Base-by-base conservation (phyloP, 1,284 basidiomycete species). In the Moniliophthora roreri region DNA sequence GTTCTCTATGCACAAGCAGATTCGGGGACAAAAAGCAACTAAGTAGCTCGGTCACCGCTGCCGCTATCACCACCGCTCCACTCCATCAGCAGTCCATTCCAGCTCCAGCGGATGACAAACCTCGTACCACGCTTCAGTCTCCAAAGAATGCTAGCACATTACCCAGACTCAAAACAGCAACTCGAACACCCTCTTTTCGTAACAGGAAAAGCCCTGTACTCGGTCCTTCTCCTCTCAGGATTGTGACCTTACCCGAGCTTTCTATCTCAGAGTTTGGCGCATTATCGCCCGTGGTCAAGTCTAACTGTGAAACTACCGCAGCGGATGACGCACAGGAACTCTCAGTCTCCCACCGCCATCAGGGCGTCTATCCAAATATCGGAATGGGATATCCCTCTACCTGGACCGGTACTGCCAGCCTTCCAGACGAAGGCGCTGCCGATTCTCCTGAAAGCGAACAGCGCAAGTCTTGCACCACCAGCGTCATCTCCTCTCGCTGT, bases 171-270 rank as follows among this genome's bases (percentile, higher is more conserved):
- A 57, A 61, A 46, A 51, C 46, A 36, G 37, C 47, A 53, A 53
- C 47, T 52, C 55, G 59, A 36, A 54, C 50, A 15, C 50, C 57
- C 41, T 62, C 61, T 35, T 26, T 65, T 18, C 62, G 70, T 23
- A 53, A 55, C 44, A 66, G 63, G 21, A 68, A 65, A 41, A 76
- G 70, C 56, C 73, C 73, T 18, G 59, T 67, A 4, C 52, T 72
- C 21, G 73, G 72, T 1, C 76, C 74, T 20, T 78, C 77, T 16
- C 76, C 76, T 32, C 60, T 79, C 26, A 69, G 76, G 38, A 65
- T 65, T 39, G 72, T 75, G 71, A 73, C 71, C 20, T 61, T 74
- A 20, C 73, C 74, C 15, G 71, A 72, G 18, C 34, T 34, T n/a
- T 58, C 59, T 21, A 26, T 56, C 9, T 24, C 52, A 20, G 34